phyloP scores from a whole-genome alignment of 164 flowering plant genomes.

The Aristolochia contorta region DNA sequence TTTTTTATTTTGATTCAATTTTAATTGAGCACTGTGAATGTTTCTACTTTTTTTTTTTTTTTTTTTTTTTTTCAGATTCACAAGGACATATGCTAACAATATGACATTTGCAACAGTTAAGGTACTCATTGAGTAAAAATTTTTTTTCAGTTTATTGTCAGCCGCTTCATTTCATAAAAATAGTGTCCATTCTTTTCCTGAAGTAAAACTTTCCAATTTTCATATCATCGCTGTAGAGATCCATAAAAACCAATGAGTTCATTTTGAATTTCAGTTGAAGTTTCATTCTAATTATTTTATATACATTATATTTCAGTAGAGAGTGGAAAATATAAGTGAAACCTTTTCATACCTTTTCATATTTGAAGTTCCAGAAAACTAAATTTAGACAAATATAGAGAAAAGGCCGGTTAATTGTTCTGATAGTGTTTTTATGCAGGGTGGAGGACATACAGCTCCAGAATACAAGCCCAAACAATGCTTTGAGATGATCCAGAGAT shows the following conservation, averaged over 20 bases:
- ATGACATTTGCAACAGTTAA: conserved; percentile 57
- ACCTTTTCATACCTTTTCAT: too few relatives aligned
- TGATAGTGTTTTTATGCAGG: conserved; percentile 7
- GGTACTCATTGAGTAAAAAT: conserved; percentile 11
- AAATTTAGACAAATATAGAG: too few relatives aligned
- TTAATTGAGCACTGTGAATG: not conserved
- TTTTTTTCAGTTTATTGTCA: not conserved
- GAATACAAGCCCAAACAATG: conserved; percentile 13
- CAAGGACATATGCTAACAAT: conserved; percentile 31
- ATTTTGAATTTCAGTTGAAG: not conserved
- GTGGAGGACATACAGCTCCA: conserved; percentile 17
- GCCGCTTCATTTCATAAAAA: not conserved
- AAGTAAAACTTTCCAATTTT: too few relatives aligned
- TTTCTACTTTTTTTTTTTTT: too few relatives aligned
- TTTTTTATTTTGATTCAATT: not conserved
- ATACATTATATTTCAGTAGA: too few relatives aligned
- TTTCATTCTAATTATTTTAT: too few relatives aligned
- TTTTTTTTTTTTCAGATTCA: conserved; percentile 24
- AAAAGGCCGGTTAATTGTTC: too few relatives aligned
- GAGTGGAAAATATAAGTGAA: too few relatives aligned
- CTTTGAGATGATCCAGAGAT: conserved; percentile 9
- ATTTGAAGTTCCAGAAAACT: too few relatives aligned
- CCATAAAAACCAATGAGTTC: too few relatives aligned
- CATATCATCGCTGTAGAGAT: too few relatives aligned
- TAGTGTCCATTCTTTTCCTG: not conserved